Evolutionary conservation across 148 eudicot genomes (phyloP).

Genomic region (Chenopodium berlandieri): DNA sequence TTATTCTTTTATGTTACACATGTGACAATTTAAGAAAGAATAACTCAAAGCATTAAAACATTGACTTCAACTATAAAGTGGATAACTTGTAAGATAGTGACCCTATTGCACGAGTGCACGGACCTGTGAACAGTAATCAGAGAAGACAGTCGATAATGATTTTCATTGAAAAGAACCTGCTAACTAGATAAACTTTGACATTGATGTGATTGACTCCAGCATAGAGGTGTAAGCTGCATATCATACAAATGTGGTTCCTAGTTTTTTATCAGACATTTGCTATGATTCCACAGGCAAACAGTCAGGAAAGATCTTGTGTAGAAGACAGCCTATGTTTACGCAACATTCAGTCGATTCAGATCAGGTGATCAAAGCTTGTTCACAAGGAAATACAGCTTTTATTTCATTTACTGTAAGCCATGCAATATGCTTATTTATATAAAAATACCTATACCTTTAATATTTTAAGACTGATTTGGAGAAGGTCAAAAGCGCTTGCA

Average conservation of each 20-base stretch:
- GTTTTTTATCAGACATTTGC: background rate
- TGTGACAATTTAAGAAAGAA: too few species aligned
- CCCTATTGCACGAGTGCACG: too few species aligned
- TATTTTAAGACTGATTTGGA: too few species aligned
- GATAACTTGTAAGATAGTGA: too few species aligned
- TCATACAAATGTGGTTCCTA: too few species aligned
- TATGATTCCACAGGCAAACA: background rate
- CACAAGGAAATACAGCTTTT: background rate
- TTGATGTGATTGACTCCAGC: background rate
- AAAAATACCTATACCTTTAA: too few species aligned
- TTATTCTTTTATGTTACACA: too few species aligned
- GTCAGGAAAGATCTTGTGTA: background rate
- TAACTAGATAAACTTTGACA: background rate
- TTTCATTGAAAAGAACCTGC: background rate
- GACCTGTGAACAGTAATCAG: background rate
- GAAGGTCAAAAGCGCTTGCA: too few species aligned
- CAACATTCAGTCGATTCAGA: background rate
- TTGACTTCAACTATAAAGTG: too few species aligned
- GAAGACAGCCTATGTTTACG: background rate
- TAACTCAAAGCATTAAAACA: too few species aligned
- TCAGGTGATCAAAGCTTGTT: background rate
- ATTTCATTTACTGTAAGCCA: too few species aligned
- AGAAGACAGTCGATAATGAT: background rate
- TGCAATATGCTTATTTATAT: too few species aligned
- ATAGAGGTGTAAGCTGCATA: background rate